A percentile compares a stretch with the other conserved stretches of the same genome.
phyloP scores from a whole-genome alignment of 805 yeast species.

The Lachancea cidri region DNA sequence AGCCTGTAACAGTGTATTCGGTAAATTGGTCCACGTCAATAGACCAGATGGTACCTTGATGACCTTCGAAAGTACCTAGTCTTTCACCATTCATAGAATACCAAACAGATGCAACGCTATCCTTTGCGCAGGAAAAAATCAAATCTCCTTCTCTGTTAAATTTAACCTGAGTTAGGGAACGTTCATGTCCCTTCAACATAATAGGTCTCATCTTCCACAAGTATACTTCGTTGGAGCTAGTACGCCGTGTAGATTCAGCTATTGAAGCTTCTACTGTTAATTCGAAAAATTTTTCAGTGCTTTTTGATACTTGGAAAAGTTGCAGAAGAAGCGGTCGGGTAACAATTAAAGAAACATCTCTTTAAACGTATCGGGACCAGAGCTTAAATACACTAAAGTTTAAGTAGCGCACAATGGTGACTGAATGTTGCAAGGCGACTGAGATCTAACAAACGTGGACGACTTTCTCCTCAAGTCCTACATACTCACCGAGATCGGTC shows the following conservation, averaged over 20 bases:
- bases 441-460: constrained; percentile 71
- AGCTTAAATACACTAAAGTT: too few species aligned
- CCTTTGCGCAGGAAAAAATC: constrained; percentile 88
- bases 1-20: constrained; percentile 74
- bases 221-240: not conserved
- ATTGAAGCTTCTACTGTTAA: not conserved
- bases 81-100: constrained; percentile 94
- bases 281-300: not conserved
- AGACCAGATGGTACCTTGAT: constrained; percentile 92
- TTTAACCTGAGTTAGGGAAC: constrained; percentile 94
- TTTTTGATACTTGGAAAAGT: too few species aligned
- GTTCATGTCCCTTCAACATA: constrained; percentile 88
- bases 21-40: constrained; percentile 76
- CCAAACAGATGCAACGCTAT: constrained; percentile 87
- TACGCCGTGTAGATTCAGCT: not conserved
- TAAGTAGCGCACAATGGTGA: too few species aligned
- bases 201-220: constrained; percentile 51
- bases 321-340: not conserved
- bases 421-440: too few species aligned
- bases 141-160: constrained; percentile 95
- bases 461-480: constrained; percentile 43
- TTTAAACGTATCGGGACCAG: not conserved
- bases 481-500: constrained; percentile 61
- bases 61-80: constrained; percentile 85
- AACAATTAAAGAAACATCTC: not conserved